Base-by-base conservation (phyloP, 2,329 filamentous ascomycete genomes). In the Aspergillus brasiliensis region DNA sequence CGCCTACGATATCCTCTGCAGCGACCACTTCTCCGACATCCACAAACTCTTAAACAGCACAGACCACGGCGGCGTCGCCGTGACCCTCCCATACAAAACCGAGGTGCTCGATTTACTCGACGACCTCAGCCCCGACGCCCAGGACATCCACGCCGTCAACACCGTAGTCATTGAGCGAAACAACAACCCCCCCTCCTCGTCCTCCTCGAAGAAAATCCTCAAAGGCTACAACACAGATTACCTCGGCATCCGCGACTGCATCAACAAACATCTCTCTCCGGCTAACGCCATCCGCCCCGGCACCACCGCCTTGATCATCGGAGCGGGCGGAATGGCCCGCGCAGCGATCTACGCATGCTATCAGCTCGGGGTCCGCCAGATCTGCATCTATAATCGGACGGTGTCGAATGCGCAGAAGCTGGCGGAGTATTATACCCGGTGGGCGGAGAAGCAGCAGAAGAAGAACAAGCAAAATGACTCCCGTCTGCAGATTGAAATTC, bases 191-290 rank as follows among this genome's bases (percentile, higher is more conserved):
- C 65, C 3, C 59, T 65, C 10, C 11, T n/a, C n/a, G n/a, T n/a
- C n/a, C n/a, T n/a, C n/a, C n/a, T n/a, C n/a, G n/a, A n/a, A n/a
- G n/a, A 61, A 25, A 3, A 28, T 62, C n/a, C 62, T 65, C 5
- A 64, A 61, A 19, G 71, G 70, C 0, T 67, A 71, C 23, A 74
- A 74, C 49, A 71, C 70, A 0, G 71, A 74, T 56, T 66, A 68
- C 28, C 67, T 74, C 10, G 71, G 71, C 10, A 66, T 74, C 25
- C 54, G 60, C 25, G 62, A 65, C 19, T 73, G 69, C 57, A 67
- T 73, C 4, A 23, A 67, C 17, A 59, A 60, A 13, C 63, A 67
- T 57, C 61, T 73, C 8, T 73, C 67, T 5, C 70, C 70, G 1
- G 66, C 65, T 0, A 72, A 71, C 48, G 60, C 64, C 2, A 63